phyloP scores from a whole-genome alignment of 2,329 filamentous ascomycete genomes.

The Fusarium falciforme region DNA sequence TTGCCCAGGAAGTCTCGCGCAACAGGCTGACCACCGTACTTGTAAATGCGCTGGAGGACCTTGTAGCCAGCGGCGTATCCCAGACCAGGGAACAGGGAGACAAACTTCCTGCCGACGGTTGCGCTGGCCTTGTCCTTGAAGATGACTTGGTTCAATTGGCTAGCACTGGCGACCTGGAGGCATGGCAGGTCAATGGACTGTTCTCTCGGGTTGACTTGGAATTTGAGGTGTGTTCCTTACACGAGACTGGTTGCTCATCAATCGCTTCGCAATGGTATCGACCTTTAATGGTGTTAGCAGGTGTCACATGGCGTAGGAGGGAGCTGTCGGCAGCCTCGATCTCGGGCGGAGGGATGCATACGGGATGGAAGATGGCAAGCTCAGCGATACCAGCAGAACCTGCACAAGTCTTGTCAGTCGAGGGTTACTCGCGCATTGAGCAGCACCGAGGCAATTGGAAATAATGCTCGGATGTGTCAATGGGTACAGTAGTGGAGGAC shows the following conservation, averaged over 20 bases:
- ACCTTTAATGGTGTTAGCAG: conserved; percentile 66
- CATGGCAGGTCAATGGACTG: conserved; percentile 26
- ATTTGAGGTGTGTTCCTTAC: conserved; percentile 64
- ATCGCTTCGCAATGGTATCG: conserved; percentile 97
- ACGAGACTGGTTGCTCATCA: conserved; percentile 94
- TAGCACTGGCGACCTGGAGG: conserved; percentile 48
- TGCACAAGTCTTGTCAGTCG: conserved; percentile 53
- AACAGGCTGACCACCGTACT: conserved; percentile 97
- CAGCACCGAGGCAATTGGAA: background rate
- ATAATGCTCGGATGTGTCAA: conserved; percentile 16
- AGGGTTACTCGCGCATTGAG: background rate
- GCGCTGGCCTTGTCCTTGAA: conserved; percentile 90
- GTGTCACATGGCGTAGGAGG: conserved; percentile 10
- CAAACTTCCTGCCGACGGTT: conserved; percentile 79
- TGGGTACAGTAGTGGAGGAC: conserved; percentile 24
- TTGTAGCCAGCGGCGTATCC: conserved; percentile 99
- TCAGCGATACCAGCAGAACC: conserved; percentile 94
- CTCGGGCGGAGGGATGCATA: conserved; percentile 55
- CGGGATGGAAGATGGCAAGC: conserved; percentile 91
- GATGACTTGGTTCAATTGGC: conserved; percentile 87
- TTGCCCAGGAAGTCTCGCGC: conserved; percentile 87
- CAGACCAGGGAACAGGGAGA: conserved; percentile 95
- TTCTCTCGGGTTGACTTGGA: conserved; percentile 11
- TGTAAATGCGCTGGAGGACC: conserved; percentile 96
- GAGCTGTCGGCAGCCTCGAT: conserved; percentile 7